Evolutionary conservation across 257 asterid genomes (phyloP).

Genomic region (Penstemon barbatus): DNA sequence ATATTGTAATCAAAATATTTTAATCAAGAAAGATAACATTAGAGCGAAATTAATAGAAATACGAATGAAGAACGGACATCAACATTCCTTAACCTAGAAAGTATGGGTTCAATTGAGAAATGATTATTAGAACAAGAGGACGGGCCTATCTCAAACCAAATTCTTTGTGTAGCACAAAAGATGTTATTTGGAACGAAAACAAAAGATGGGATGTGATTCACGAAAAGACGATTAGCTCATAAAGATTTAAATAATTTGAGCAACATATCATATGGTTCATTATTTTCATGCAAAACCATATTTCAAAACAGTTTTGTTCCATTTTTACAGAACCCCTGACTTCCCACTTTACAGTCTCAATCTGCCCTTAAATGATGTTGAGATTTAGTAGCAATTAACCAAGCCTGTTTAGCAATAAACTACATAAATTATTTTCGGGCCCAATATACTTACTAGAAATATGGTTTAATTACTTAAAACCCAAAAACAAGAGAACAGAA

Average conservation of each 20-base stretch:
- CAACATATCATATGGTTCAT: slow-evolving; percentile 9
- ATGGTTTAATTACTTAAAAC: not conserved
- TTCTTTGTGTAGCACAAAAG: not conserved
- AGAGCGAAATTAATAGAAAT: slow-evolving; percentile 15
- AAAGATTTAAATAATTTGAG: not conserved
- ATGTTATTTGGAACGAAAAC: slow-evolving; percentile 7
- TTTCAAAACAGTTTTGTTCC: not conserved
- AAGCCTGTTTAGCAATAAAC: not conserved
- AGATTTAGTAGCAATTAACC: slow-evolving; percentile 13
- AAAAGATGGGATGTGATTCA: slow-evolving; percentile 9
- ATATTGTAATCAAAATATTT: not conserved
- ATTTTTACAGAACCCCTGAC: slow-evolving; percentile 1
- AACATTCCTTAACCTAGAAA: not conserved
- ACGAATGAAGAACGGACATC: slow-evolving; percentile 12
- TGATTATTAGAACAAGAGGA: slow-evolving; percentile 8
- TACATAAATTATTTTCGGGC: not conserved
- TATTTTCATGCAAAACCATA: slow-evolving; percentile 9
- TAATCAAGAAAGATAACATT: not conserved
- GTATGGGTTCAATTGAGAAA: not conserved
- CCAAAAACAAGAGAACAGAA: not conserved
- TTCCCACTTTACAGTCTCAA: slow-evolving; percentile 14
- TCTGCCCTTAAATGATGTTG: slow-evolving; percentile 5
- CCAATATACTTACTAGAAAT: not conserved
- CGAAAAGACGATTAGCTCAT: not conserved
- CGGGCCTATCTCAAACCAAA: not conserved